Evolutionary conservation across 441 rosid species (phyloP).

Genomic region (Melastoma candidum): DNA sequence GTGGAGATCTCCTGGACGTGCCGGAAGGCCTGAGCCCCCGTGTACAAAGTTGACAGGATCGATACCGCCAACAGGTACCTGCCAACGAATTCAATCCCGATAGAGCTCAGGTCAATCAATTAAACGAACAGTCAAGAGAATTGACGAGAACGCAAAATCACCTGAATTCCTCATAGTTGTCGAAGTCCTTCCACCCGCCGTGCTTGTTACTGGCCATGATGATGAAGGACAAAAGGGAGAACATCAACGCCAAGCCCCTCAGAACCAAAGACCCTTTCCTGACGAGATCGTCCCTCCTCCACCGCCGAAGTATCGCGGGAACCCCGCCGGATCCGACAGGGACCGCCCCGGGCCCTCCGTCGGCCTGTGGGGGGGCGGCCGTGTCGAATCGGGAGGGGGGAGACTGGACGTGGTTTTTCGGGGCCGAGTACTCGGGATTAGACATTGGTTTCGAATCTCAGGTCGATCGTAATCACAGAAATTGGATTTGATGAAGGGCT

Average conservation of each 20-base stretch:
- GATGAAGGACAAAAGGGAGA: constrained; percentile 14
- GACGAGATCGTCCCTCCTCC: constrained; percentile 9
- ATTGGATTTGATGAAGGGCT: no score
- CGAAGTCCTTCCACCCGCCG: constrained; percentile 5
- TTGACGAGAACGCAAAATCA: not conserved
- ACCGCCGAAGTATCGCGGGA: constrained; percentile 6
- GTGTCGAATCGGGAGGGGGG: no score
- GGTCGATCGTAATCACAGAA: no score
- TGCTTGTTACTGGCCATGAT: constrained; percentile 12
- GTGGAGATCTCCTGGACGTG: constrained; percentile 10
- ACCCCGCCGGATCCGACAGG: not conserved
- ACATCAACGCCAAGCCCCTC: constrained; percentile 12
- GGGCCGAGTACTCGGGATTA: no score
- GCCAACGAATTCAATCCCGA: not conserved
- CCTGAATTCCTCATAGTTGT: constrained; percentile 12
- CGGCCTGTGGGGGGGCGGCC: no score
- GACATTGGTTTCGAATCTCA: no score
- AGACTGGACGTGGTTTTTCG: no score
- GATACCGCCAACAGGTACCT: constrained; percentile 14
- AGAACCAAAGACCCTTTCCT: constrained; percentile 5
- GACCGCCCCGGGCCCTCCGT: no score
- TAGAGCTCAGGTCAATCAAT: not conserved
- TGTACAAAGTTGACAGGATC: constrained; percentile 9
- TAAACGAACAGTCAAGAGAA: not conserved
- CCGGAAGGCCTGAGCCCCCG: constrained; percentile 6